Conservation (phyloP, 139 green algal genomes). For the Volvox africanus region DNA sequence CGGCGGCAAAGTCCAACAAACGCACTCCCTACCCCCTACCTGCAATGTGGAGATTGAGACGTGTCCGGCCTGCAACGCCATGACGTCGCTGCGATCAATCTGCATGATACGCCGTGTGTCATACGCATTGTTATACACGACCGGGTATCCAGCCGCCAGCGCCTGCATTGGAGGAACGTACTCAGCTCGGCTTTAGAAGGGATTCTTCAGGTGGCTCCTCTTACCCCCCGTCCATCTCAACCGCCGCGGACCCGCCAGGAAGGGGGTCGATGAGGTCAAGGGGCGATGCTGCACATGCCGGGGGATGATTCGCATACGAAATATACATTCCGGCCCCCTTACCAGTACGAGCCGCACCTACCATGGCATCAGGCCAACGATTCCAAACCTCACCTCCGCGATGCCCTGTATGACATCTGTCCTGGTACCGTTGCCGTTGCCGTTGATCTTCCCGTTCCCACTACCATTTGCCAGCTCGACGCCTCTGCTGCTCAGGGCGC, state of each 20-base stretch:
- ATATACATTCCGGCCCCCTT: too few relatives aligned
- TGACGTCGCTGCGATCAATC: conserved; percentile 35
- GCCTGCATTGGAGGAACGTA: neutral
- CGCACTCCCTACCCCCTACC: neutral
- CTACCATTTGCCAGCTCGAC: neutral
- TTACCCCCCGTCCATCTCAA: too few relatives aligned
- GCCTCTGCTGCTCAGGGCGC: neutral
- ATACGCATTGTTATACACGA: conserved; percentile 46
- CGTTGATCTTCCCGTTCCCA: conserved; percentile 5
- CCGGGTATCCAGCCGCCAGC: neutral
- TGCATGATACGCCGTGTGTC: conserved; percentile 11
- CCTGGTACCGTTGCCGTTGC: neutral
- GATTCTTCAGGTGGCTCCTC: neutral
- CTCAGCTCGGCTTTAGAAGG: too few relatives aligned
- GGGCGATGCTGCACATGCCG: too few relatives aligned
- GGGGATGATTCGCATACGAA: too few relatives aligned
- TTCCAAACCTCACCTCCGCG: neutral
- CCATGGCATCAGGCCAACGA: too few relatives aligned
- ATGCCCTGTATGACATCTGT: conserved; percentile 8
- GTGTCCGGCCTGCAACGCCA: conserved; percentile 20
- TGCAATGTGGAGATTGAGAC: conserved; percentile 32
- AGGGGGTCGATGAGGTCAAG: neutral
- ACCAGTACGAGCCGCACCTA: too few relatives aligned
- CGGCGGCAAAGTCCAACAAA: too few relatives aligned
- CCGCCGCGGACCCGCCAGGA: neutral